Evolutionary conservation across 176 grass and related monocot genomes (phyloP), one percentile per base, ranked within the genome.

Genomic region (Eleusine indica): DNA sequence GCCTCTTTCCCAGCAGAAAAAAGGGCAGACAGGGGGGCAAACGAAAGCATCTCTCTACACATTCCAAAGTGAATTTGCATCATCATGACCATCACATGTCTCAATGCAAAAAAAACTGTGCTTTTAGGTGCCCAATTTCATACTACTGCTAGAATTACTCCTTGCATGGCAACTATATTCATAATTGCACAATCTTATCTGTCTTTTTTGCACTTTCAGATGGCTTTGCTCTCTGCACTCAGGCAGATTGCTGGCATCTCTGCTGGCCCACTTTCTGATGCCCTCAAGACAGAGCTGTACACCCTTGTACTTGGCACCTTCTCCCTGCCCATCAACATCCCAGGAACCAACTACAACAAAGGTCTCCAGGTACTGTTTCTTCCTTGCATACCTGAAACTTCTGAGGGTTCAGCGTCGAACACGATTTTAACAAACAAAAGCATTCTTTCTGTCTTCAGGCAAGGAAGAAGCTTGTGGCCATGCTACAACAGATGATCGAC

Each of bases 171-270:
- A 69, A 14, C 73, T 62, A 25, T 22, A 12, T 60, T 22, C 57
- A 71, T 80, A 53, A 56, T 70, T 81, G 67, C 48, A 43, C 15
- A 83, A 74, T 78, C 73, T 80, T 82, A 78, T 70, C 66, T 81
- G 79, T 25, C 44, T 77, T 17, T 58, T 76, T 11, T 80, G 7
- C 17, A 3, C 46, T 29, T 90, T 57, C 87, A 99, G 96, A 99
- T 99, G 96, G 93, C 96, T 30, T 76, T 99, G 87, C 74, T 99
- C 18, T 99, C 96, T 28, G 82, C 93, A 22, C 84, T 96, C 53
- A 92, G 89, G 54, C 96, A 99, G 79, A 94, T 99, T 75, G 96
- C 96, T 56, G 92, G 93, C 64, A 94, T 99, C 38, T 88, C 88
- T 28, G 78, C 91, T 62, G 96, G 96, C 71, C 89, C 91, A 17